Conservation (phyloP, 768 basidiomycete genomes). For the Tulasnella calospora region DNA sequence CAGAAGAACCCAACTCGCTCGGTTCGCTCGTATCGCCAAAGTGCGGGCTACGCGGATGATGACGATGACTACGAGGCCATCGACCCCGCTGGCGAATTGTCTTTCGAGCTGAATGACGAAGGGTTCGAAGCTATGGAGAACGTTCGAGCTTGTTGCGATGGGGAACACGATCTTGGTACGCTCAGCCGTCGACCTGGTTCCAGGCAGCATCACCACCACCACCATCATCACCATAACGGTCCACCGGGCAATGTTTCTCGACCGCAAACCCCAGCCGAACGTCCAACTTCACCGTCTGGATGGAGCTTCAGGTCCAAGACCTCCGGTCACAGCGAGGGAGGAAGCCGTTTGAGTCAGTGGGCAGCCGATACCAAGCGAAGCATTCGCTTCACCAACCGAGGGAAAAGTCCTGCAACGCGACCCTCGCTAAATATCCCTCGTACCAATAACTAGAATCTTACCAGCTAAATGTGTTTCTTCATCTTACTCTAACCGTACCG, state of each 20-base stretch:
- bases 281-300: slow-evolving; percentile 19
- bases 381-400: slow-evolving; percentile 22
- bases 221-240: slow-evolving; percentile 30
- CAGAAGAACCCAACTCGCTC: slow-evolving; percentile 65
- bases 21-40: slow-evolving; percentile 40
- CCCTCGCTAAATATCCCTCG: slow-evolving; percentile 3
- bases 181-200: slow-evolving; percentile 36
- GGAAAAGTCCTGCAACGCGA: slow-evolving; percentile 20
- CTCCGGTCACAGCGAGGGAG: slow-evolving; percentile 18
- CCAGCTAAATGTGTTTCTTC: not conserved
- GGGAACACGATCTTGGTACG: slow-evolving; percentile 76
- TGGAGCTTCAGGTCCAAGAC: slow-evolving; percentile 23
- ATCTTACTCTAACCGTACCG: not conserved
- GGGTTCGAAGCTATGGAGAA: slow-evolving; percentile 90
- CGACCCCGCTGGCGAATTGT: slow-evolving; percentile 50
- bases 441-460: not conserved
- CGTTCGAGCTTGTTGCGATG: slow-evolving; percentile 87
- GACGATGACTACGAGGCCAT: slow-evolving; percentile 43
- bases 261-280: slow-evolving; percentile 23
- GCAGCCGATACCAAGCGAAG: slow-evolving; percentile 21
- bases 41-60: slow-evolving; percentile 33
- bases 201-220: slow-evolving; percentile 54
- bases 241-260: not conserved
- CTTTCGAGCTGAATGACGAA: slow-evolving; percentile 79
- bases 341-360: slow-evolving; percentile 23